A percentile compares a stretch with the other conserved stretches of the same genome.
phyloP scores from a whole-genome alignment of 73 alveolate genomes.

The Effrenium voratum region DNA sequence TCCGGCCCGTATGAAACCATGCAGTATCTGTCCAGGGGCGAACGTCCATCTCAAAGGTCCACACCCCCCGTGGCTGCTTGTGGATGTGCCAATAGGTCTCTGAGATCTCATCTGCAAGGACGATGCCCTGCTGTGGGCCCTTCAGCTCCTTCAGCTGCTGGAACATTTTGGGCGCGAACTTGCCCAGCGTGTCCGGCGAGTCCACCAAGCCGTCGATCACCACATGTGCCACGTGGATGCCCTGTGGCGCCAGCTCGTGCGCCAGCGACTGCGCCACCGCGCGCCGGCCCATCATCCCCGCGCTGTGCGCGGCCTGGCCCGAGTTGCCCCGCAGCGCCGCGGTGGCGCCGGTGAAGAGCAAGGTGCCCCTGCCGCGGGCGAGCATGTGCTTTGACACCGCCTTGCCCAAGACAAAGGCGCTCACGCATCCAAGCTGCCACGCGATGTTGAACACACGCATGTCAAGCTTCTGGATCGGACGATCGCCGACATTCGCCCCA shows the following conservation, averaged over 20 bases:
- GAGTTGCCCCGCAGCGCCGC: conserved; percentile 79
- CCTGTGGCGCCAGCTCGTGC: conserved; percentile 62
- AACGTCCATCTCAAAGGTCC: conserved; percentile 53
- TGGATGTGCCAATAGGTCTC: conserved; percentile 87
- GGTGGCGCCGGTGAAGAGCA: conserved; percentile 40
- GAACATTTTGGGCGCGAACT: conserved; percentile 31
- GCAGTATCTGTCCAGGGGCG: conserved; percentile 81
- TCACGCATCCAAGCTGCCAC: conserved; percentile 77
- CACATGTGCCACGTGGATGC: conserved; percentile 73
- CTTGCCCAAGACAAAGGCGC: conserved; percentile 39
- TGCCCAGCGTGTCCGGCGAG: conserved; percentile 85
- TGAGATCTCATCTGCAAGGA: conserved; percentile 31
- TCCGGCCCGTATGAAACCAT: too few species aligned
- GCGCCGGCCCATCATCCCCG: conserved; percentile 82
- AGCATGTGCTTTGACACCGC: conserved; percentile 48
- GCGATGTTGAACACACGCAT: conserved; percentile 59
- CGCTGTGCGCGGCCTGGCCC: conserved; percentile 65
- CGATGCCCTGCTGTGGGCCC: conserved; percentile 55
- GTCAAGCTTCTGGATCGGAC: not conserved
- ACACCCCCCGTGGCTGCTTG: conserved; percentile 43
- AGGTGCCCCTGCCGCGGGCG: conserved; percentile 45
- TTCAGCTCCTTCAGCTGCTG: not conserved
- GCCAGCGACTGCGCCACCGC: conserved; percentile 44
- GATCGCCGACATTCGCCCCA: conserved; percentile 69
- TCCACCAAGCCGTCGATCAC: conserved; percentile 77